Conservation (phyloP, 306 rosid species). For the Inga leiocalycina region DNA sequence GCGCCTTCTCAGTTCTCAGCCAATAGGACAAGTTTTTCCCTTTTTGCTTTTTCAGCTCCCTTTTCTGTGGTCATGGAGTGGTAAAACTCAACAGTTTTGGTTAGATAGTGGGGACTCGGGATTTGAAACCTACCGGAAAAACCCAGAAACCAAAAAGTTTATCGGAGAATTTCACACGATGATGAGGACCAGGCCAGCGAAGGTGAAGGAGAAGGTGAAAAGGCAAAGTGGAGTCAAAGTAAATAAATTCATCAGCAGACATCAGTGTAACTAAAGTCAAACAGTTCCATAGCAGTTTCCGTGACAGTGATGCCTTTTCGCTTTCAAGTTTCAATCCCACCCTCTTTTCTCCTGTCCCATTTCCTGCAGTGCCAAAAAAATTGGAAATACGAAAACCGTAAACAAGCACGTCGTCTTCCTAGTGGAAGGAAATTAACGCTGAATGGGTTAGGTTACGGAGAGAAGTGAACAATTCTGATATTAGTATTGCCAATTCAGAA, state of each 20-base stretch:
- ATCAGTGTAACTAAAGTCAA: neutral
- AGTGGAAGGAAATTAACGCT: neutral
- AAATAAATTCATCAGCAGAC: neutral
- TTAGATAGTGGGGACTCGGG: neutral
- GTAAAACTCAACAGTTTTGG: neutral
- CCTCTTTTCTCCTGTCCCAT: neutral
- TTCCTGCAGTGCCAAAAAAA: neutral
- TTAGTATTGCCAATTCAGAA: conserved; percentile 10
- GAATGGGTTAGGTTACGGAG: neutral
- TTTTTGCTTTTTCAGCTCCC: neutral
- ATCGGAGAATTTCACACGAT: neutral
- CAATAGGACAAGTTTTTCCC: neutral
- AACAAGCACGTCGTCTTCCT: neutral
- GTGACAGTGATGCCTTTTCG: conserved; percentile 2
- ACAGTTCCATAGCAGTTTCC: neutral
- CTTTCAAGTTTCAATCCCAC: neutral
- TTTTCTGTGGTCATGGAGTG: neutral
- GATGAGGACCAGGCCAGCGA: neutral
- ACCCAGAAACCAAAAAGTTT: neutral
- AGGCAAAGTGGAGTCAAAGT: neutral
- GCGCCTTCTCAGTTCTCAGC: neutral
- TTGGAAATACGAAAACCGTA: neutral
- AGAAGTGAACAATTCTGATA: neutral
- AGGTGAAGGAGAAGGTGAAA: neutral
- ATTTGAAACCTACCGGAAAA: neutral